Conservation (phyloP, 2,329 filamentous ascomycete species). For the Aspergillus nomiae region DNA sequence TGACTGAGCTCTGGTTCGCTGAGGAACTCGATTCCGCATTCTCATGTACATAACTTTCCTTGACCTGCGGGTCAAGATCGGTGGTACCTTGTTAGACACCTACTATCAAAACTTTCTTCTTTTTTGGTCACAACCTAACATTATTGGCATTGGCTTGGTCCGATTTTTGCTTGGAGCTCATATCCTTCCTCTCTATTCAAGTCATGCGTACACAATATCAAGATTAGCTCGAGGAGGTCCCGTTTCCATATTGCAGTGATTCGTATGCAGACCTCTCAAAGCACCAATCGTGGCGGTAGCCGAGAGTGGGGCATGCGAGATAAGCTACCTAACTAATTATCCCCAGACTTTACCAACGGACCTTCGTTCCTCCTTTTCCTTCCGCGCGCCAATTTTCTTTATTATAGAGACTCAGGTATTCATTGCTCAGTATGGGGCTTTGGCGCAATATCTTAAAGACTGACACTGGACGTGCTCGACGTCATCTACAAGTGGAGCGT, state of each 20-base stretch:
- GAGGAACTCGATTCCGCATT: constrained; percentile 27
- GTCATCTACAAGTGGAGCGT: constrained; percentile 39
- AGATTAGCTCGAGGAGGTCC: too few species aligned
- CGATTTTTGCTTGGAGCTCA: not conserved
- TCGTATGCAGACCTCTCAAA: not conserved
- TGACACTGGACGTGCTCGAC: constrained; percentile 29
- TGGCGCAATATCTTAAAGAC: constrained; percentile 39
- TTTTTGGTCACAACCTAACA: constrained; percentile 3
- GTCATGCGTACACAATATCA: not conserved
- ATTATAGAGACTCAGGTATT: not conserved
- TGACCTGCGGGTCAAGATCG: constrained; percentile 24
- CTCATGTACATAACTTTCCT: constrained; percentile 40
- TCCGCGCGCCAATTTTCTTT: not conserved
- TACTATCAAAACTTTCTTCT: constrained; percentile 8
- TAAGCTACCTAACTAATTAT: not conserved
- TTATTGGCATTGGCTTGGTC: not conserved
- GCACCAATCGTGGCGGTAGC: not conserved
- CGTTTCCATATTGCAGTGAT: too few species aligned
- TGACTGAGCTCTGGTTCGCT: constrained; percentile 18
- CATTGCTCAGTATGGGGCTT: constrained; percentile 35
- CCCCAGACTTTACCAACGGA: not conserved
- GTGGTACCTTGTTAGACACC: constrained; percentile 26
- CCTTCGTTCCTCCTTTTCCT: not conserved
- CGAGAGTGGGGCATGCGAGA: not conserved
- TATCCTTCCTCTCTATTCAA: not conserved